Percentiles rank a stretch among this genome's conserved stretches.
phyloP scores from a whole-genome alignment of 2,329 filamentous ascomycete genomes.

The Ascochyta viciae-villosae region DNA sequence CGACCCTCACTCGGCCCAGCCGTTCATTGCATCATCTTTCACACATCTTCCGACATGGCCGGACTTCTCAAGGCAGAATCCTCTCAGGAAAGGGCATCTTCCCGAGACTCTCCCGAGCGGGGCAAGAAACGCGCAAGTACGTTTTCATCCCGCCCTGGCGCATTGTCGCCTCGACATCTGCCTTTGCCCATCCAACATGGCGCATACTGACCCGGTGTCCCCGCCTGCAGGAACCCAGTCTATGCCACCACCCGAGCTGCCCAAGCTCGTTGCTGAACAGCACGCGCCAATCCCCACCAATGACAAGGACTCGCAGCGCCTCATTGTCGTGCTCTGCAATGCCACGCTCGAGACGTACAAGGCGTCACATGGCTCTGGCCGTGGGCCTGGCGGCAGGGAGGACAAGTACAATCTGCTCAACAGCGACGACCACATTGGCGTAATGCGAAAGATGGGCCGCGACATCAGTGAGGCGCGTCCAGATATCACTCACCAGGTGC shows the following conservation, averaged over 20 bases:
- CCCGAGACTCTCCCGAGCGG: constrained; percentile 45
- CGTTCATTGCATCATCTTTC: constrained; percentile 1
- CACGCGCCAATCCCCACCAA: constrained; percentile 80
- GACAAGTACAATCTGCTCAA: constrained; percentile 98
- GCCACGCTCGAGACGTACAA: constrained; percentile 98
- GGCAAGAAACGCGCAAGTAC: constrained; percentile 49
- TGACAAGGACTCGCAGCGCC: constrained; percentile 88
- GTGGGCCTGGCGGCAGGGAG: constrained; percentile 72
- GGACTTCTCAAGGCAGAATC: constrained; percentile 29
- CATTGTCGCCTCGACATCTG: constrained; percentile 9
- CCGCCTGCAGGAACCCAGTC: constrained; percentile 73
- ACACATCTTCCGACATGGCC: constrained; percentile 23
- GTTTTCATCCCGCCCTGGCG: constrained; percentile 24
- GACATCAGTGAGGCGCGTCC: constrained; percentile 98
- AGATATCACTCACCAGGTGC: constrained; percentile 97
- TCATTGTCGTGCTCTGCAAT: constrained; percentile 97
- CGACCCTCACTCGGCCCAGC: background rate
- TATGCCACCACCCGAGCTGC: constrained; percentile 87
- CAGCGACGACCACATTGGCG: constrained; percentile 98
- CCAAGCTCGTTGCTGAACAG: constrained; percentile 92
- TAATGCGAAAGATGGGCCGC: constrained; percentile 99
- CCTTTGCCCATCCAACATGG: constrained; percentile 19
- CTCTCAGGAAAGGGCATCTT: constrained; percentile 29
- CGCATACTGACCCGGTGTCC: constrained; percentile 33
- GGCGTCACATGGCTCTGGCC: constrained; percentile 74